A percentile compares a stretch with the other conserved stretches of the same genome.
These are phyloP conservation scores for Fusarium sororula DNA, from an alignment of 2,329 filamentous ascomycete species.

Conservation along the genomic window DNA sequence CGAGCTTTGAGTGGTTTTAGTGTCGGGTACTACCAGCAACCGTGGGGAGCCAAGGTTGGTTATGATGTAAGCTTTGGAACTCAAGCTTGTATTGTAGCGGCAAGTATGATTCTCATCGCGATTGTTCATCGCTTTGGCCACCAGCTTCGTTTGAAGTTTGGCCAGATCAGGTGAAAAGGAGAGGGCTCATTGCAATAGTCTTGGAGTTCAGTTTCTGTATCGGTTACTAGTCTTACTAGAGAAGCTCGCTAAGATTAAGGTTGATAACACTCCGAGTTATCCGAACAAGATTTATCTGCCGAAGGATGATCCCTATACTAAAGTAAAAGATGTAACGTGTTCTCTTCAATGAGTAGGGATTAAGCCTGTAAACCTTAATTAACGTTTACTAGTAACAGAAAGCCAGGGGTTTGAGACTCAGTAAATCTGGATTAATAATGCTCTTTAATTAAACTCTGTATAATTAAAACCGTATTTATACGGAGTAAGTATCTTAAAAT, in stretches of 20 bases:
- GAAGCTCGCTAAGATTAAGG: neutral
- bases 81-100: slow-evolving; percentile 44
- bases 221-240: neutral
- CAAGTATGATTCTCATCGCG: slow-evolving; percentile 42
- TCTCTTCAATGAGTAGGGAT: neutral
- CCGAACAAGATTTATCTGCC: neutral
- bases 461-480: neutral
- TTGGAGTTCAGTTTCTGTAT: too few relatives aligned
- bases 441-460: neutral
- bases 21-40: slow-evolving; percentile 58
- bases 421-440: neutral
- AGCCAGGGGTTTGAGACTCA: neutral
- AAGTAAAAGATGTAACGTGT: neutral
- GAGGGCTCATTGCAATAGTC: too few relatives aligned
- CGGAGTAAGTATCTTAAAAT: neutral
- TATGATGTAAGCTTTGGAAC: slow-evolving; percentile 51
- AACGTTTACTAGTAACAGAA: too few relatives aligned
- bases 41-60: slow-evolving; percentile 52
- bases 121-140: slow-evolving; percentile 26
- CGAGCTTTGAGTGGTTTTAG: slow-evolving; percentile 57
- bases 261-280: neutral
- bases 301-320: neutral
- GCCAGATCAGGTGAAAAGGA: slow-evolving; percentile 8
- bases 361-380: neutral
- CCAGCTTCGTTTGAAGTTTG: slow-evolving; percentile 4